These are phyloP conservation scores for Daldinia eschscholtzii DNA, from an alignment of 2,329 filamentous ascomycete genomes.

Conservation along the genomic window DNA sequence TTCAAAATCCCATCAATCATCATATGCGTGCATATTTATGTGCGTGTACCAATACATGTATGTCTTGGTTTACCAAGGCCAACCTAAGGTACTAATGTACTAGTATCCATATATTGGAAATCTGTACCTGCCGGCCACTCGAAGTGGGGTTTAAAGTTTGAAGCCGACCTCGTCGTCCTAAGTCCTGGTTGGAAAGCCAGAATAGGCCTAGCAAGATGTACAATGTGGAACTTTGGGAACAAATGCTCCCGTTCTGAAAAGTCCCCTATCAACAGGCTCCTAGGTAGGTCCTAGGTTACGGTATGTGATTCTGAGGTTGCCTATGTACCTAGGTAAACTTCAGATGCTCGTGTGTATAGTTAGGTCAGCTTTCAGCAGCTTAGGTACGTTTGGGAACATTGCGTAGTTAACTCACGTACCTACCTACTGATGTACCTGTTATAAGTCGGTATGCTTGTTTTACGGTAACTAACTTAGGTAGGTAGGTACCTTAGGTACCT, in stretches of 20 bases:
- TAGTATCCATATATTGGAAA: background rate
- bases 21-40: background rate
- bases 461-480: too few relatives aligned
- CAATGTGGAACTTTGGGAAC: slow-evolving; percentile 30
- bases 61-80: background rate
- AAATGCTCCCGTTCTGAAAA: slow-evolving; percentile 28
- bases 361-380: too few relatives aligned
- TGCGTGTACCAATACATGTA: background rate
- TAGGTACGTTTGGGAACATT: too few relatives aligned
- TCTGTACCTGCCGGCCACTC: too few relatives aligned
- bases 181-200: background rate
- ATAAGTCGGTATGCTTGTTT: too few relatives aligned
- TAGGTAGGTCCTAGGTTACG: background rate
- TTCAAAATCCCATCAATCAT: slow-evolving; percentile 16
- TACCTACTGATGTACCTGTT: too few relatives aligned
- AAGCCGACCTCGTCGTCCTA: background rate
- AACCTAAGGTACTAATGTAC: too few relatives aligned
- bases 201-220: slow-evolving; percentile 4
- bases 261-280: background rate
- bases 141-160: background rate
- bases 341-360: too few relatives aligned
- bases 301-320: background rate
- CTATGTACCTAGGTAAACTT: background rate
- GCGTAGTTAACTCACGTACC: too few relatives aligned
- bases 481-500: too few relatives aligned